Percentiles rank a stretch among this genome's conserved stretches.
phyloP scores from a whole-genome alignment of 176 grass and related monocot species.

The Ampelocalamus luodianensis region DNA sequence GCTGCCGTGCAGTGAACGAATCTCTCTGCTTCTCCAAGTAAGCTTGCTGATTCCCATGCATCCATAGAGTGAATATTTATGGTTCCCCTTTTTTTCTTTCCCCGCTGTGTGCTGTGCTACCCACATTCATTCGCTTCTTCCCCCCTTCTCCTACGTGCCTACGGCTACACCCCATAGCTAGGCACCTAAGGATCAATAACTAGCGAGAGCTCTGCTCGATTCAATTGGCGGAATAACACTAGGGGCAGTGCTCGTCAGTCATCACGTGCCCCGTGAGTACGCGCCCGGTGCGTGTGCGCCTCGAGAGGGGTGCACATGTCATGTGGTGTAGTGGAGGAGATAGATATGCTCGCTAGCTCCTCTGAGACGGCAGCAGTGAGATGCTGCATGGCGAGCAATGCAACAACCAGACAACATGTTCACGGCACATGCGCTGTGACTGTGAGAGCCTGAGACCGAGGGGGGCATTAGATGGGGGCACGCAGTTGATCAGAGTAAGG shows the following conservation, averaged over 20 bases:
- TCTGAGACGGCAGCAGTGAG: not conserved
- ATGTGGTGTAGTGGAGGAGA: not conserved
- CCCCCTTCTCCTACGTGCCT: not conserved
- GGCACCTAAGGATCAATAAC: not conserved
- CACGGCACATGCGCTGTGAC: slow-evolving; percentile 8
- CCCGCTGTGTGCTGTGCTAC: not conserved
- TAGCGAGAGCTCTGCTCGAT: slow-evolving; percentile 8
- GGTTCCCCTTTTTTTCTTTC: not conserved
- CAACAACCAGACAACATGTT: slow-evolving; percentile 31
- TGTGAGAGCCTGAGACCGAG: not conserved
- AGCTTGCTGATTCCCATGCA: slow-evolving; percentile 33
- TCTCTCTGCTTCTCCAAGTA: not conserved
- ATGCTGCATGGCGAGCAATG: slow-evolving; percentile 10
- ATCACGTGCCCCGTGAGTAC: slow-evolving; percentile 3
- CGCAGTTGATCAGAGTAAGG: slow-evolving; percentile 5
- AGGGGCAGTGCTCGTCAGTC: not conserved
- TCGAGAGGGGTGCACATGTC: not conserved
- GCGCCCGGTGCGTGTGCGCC: not conserved
- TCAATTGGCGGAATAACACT: slow-evolving; percentile 9
- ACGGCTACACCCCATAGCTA: not conserved
- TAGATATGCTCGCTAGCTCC: not conserved
- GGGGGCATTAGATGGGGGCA: not conserved
- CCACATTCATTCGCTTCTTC: not conserved
- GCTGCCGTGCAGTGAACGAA: not conserved
- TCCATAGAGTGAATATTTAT: not conserved